phyloP scores from a whole-genome alignment of 1,284 basidiomycete genomes.

The Sanghuangporus weigelae region DNA sequence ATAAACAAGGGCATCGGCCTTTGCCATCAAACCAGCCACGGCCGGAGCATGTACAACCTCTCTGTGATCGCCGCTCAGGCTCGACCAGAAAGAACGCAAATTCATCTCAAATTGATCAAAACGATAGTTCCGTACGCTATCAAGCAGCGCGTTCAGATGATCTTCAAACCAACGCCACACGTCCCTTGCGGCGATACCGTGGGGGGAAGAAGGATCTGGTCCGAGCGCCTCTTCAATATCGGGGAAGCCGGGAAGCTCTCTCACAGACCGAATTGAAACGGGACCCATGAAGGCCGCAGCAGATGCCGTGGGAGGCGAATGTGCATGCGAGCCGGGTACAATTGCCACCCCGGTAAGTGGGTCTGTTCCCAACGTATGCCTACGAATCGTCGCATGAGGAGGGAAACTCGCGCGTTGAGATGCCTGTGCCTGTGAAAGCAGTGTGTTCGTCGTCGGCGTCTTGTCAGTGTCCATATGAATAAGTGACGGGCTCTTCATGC shows the following conservation, averaged over 20 bases:
- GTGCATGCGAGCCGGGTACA: constrained; percentile 38
- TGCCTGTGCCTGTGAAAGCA: constrained; percentile 72
- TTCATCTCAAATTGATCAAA: constrained; percentile 87
- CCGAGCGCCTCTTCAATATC: constrained; percentile 81
- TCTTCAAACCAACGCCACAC: constrained; percentile 86
- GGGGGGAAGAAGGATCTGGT: constrained; percentile 61
- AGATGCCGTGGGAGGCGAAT: constrained; percentile 42
- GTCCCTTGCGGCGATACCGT: constrained; percentile 71
- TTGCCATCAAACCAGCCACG: constrained; percentile 81
- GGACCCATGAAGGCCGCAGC: constrained; percentile 38
- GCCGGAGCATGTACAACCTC: constrained; percentile 84
- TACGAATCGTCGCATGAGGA: constrained; percentile 67
- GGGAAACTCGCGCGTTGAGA: constrained; percentile 56
- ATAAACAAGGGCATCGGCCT: constrained; percentile 82
- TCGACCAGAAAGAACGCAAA: constrained; percentile 77
- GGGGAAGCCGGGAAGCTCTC: constrained; percentile 73
- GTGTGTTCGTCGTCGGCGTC: constrained; percentile 71
- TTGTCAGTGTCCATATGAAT: constrained; percentile 70
- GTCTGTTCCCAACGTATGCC: constrained; percentile 46
- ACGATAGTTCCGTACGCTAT: constrained; percentile 69
- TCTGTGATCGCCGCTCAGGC: constrained; percentile 64
- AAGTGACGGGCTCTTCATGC: constrained; percentile 49
- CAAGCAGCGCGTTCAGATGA: constrained; percentile 73
- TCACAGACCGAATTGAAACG: constrained; percentile 51
- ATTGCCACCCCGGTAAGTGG: constrained; percentile 44